phyloP scores from a whole-genome alignment of 78 protist genomes.

The Protostelium mycophagum region DNA sequence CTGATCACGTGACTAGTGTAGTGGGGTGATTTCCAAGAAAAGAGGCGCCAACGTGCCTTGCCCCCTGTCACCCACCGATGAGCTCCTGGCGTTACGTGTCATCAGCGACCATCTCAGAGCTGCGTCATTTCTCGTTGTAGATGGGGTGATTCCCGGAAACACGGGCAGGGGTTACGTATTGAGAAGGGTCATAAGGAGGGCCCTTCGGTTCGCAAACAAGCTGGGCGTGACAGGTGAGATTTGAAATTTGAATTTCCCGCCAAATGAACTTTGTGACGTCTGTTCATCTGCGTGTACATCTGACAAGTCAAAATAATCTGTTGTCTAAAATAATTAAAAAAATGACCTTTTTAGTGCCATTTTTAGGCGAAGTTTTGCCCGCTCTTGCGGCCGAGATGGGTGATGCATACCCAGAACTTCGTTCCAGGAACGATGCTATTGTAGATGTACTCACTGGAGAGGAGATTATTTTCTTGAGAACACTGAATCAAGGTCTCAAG shows the following conservation, averaged over 20 bases:
- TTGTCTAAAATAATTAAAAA: neutral
- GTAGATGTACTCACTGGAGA: slow-evolving; percentile 38
- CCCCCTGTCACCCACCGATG: neutral
- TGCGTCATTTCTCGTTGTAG: slow-evolving; percentile 30
- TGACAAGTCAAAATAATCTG: neutral
- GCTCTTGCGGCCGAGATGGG: slow-evolving; percentile 22
- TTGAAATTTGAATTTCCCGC: neutral
- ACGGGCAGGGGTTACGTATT: slow-evolving; percentile 69
- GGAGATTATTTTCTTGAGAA: slow-evolving; percentile 22
- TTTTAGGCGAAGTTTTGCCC: slow-evolving; percentile 15
- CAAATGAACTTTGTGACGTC: neutral
- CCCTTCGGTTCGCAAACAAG: slow-evolving; percentile 19
- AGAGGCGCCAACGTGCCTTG: neutral
- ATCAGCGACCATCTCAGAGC: slow-evolving; percentile 72
- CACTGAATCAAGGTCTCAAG: slow-evolving; percentile 31
- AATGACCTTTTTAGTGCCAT: slow-evolving; percentile 26
- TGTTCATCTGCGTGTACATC: neutral
- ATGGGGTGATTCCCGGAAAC: slow-evolving; percentile 62
- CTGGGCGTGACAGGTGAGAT: slow-evolving; percentile 17
- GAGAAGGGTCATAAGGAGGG: slow-evolving; percentile 60
- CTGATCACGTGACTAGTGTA: neutral
- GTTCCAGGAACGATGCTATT: slow-evolving; percentile 12
- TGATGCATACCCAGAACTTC: slow-evolving; percentile 27
- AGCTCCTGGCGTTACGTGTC: slow-evolving; percentile 24
- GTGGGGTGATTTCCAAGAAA: neutral